phyloP scores from a whole-genome alignment of 2,329 filamentous ascomycete genomes.

The Pyricularia sp. region DNA sequence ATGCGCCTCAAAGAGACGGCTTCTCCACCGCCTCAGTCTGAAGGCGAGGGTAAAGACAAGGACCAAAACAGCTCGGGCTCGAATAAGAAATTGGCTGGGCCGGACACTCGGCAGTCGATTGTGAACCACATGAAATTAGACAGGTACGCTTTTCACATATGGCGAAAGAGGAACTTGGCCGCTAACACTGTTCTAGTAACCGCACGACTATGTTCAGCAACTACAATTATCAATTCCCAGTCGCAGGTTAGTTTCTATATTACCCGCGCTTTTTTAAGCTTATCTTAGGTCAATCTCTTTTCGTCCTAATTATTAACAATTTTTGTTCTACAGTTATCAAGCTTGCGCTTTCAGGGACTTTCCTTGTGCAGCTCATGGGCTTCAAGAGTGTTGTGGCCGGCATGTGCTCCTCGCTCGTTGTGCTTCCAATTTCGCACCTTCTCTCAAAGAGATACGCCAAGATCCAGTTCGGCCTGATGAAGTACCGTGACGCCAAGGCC shows the following conservation, averaged over 20 bases:
- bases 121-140: constrained; percentile 24
- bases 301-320: neutral
- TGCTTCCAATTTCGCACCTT: constrained; percentile 16
- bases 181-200: constrained; percentile 9
- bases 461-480: constrained; percentile 22
- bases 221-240: constrained; percentile 20
- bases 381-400: constrained; percentile 19
- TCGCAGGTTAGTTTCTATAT: constrained; percentile 9
- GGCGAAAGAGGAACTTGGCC: neutral
- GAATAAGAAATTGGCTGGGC: constrained; percentile 7
- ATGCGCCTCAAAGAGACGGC: constrained; percentile 20
- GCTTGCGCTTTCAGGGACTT: constrained; percentile 17
- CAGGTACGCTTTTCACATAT: constrained; percentile 11
- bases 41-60: constrained; percentile 4
- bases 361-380: constrained; percentile 18
- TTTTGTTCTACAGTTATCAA: constrained; percentile 14
- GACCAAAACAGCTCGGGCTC: neutral
- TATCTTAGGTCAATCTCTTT: neutral
- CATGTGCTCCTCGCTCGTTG: constrained; percentile 13
- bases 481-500: constrained; percentile 20
- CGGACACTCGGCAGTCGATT: constrained; percentile 18
- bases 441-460: constrained; percentile 17
- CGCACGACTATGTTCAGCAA: constrained; percentile 18
- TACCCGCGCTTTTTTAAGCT: no score
- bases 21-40: constrained; percentile 5